A percentile compares a stretch with the other conserved stretches of the same genome.
phyloP scores from a whole-genome alignment of 2,329 filamentous ascomycete species.

The Pseudopyricularia javanii region DNA sequence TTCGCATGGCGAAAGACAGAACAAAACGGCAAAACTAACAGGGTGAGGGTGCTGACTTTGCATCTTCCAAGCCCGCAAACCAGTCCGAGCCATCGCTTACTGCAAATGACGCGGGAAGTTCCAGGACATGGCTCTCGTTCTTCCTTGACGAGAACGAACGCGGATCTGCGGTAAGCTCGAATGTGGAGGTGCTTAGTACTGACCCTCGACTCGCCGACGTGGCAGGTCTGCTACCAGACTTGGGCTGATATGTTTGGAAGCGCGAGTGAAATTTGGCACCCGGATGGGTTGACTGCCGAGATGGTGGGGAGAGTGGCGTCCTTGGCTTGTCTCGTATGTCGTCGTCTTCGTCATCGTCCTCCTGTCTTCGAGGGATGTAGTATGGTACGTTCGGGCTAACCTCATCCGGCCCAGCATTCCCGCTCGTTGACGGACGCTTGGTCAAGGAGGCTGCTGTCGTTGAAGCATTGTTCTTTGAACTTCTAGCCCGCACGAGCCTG shows the following conservation, averaged over 20 bases:
- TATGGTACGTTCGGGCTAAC: neutral
- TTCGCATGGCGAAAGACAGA: constrained; percentile 1
- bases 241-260: constrained; percentile 3
- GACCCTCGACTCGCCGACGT: constrained; percentile 7
- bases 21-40: constrained; percentile 11
- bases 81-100: constrained; percentile 6
- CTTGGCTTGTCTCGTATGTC: neutral
- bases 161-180: constrained; percentile 3
- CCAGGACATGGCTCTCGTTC: constrained; percentile 6
- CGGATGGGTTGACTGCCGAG: neutral
- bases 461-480: neutral
- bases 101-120: constrained; percentile 9
- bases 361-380: constrained; percentile 1
- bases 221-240: constrained; percentile 7
- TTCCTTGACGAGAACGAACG: neutral
- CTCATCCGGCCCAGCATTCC: neutral
- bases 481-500: neutral
- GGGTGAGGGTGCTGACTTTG: constrained; percentile 9
- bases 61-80: constrained; percentile 1
- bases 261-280: constrained; percentile 3
- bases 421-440: neutral
- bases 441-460: neutral
- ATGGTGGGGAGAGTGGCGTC: neutral
- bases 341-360: neutral
- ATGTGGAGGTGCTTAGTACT: constrained; percentile 2